Percentiles rank a stretch among this genome's conserved stretches.
Evolutionary conservation across 169 alveolate species (phyloP).

Genomic region (Babesia sp.): DNA sequence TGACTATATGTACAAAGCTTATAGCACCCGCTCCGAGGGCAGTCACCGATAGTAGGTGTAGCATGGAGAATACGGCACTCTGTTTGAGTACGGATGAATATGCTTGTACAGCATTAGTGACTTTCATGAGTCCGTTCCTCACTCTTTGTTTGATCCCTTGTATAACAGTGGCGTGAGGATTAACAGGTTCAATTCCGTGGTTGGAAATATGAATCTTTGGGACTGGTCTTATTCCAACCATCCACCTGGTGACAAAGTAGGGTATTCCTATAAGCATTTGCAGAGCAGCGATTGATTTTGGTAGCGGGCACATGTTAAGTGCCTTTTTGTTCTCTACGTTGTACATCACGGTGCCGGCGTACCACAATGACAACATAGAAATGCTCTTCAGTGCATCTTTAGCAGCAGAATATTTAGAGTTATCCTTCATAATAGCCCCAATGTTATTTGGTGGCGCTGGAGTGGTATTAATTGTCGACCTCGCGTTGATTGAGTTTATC

Average conservation of each 20-base stretch:
- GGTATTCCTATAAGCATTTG: slow-evolving; percentile 80
- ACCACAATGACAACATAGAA: slow-evolving; percentile 58
- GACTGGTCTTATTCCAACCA: slow-evolving; percentile 19
- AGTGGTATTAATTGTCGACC: not conserved
- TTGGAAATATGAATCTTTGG: slow-evolving; percentile 37
- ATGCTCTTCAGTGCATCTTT: slow-evolving; percentile 13
- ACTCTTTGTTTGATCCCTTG: slow-evolving; percentile 21
- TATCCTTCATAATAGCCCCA: not conserved
- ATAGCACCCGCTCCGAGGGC: slow-evolving; percentile 75
- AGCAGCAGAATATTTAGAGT: not conserved
- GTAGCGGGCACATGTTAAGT: slow-evolving; percentile 70
- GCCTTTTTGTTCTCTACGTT: slow-evolving; percentile 76
- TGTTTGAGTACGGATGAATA: slow-evolving; percentile 54
- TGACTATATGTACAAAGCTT: slow-evolving; percentile 72
- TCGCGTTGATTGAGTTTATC: not conserved
- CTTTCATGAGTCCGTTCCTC: slow-evolving; percentile 21
- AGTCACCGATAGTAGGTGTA: slow-evolving; percentile 70
- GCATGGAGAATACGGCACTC: slow-evolving; percentile 62
- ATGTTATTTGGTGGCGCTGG: not conserved
- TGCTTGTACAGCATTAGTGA: slow-evolving; percentile 26
- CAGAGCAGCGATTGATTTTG: slow-evolving; percentile 71
- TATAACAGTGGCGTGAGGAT: slow-evolving; percentile 5
- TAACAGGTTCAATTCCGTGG: slow-evolving; percentile 15
- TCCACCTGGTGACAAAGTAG: slow-evolving; percentile 71
- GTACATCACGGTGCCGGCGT: slow-evolving; percentile 73